Evolutionary conservation across 257 asterid genomes (phyloP).

Genomic region (Solanum lignicaule): DNA sequence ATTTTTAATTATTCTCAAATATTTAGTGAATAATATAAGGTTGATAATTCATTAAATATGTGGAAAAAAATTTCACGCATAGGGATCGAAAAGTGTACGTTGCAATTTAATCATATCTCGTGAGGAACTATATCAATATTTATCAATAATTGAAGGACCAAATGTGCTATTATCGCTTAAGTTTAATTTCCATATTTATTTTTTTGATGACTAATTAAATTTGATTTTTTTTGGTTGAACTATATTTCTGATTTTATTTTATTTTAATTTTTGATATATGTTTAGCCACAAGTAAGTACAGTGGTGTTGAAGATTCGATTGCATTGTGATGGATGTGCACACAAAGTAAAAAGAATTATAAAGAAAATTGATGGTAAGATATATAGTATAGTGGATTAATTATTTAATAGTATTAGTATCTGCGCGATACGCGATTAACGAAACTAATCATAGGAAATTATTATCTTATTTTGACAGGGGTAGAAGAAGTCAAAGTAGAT

Average conservation of each 20-base stretch:
- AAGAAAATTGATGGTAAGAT: constrained; percentile 60
- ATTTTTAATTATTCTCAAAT: not conserved
- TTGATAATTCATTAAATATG: not conserved
- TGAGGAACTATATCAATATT: not conserved
- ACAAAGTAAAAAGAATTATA: constrained; percentile 57
- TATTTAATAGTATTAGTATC: not conserved
- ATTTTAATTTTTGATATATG: not conserved
- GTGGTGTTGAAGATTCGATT: constrained; percentile 62
- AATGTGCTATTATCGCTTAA: not conserved
- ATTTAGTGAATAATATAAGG: not conserved
- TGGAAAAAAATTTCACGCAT: not conserved
- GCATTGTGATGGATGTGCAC: constrained; percentile 90
- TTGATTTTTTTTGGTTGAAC: not conserved
- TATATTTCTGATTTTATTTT: not conserved
- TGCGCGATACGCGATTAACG: not conserved
- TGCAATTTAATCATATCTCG: not conserved
- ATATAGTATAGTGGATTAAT: not conserved
- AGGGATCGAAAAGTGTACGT: not conserved
- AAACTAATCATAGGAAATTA: too few species aligned
- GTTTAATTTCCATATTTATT: not conserved
- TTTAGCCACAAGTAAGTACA: constrained; percentile 41
- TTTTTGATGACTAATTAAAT: not conserved
- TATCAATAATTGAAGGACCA: not conserved
- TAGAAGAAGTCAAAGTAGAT: constrained; percentile 41
- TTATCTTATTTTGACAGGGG: constrained; percentile 29